Percentiles rank a stretch among this genome's conserved stretches.
These are phyloP conservation scores for Ilyonectria sp. DNA, from an alignment of 2,329 filamentous ascomycete genomes.

Conservation along the genomic window DNA sequence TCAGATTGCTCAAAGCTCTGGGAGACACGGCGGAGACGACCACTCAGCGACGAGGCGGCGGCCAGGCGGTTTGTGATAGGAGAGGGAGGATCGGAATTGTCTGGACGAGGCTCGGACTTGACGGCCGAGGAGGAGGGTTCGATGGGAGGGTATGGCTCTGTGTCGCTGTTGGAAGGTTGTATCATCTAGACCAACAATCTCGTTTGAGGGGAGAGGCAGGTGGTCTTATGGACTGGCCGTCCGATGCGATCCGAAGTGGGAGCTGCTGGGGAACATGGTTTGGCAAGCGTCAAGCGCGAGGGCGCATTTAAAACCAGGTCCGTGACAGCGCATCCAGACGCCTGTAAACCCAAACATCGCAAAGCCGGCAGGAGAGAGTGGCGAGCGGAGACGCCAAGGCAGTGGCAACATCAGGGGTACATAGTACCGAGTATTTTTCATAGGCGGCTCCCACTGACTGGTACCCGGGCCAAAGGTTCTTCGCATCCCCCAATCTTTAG, in stretches of 20 bases:
- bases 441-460: too few species aligned
- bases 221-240: background rate
- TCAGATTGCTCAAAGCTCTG: constrained; percentile 62
- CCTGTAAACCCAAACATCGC: background rate
- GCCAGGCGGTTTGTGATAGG: constrained; percentile 43
- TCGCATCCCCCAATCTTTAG: background rate
- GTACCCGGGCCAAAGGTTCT: background rate
- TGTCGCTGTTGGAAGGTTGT: constrained; percentile 36
- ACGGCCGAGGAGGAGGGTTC: constrained; percentile 14
- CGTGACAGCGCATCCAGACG: background rate
- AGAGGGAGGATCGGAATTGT: constrained; percentile 24
- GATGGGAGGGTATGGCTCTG: constrained; percentile 49
- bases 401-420: background rate
- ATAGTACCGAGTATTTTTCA: background rate
- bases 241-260: background rate
- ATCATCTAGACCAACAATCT: constrained; percentile 6
- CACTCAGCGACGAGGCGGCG: constrained; percentile 52
- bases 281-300: background rate
- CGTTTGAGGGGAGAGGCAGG: background rate
- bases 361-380: background rate
- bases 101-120: constrained; percentile 36
- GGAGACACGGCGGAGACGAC: constrained; percentile 52
- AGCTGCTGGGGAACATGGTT: background rate
- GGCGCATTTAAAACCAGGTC: background rate
- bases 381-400: background rate